These are phyloP conservation scores for Penicillium hesseltinei DNA, from an alignment of 2,329 filamentous ascomycete genomes.

Conservation along the genomic window DNA sequence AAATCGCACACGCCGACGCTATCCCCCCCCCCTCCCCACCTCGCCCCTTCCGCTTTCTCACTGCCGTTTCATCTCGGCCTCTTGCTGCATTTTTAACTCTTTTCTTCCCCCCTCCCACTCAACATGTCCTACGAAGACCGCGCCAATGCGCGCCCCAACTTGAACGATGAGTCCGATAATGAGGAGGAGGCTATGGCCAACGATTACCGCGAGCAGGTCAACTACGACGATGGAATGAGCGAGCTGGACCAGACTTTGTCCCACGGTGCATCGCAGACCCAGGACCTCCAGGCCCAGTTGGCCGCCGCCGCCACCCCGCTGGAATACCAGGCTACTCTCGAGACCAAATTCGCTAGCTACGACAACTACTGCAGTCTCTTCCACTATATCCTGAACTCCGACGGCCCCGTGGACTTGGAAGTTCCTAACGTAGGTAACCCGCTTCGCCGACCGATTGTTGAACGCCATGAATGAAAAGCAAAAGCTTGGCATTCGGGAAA, in stretches of 20 bases:
- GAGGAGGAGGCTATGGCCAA: slow-evolving; percentile 95
- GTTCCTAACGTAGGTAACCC: slow-evolving; percentile 77
- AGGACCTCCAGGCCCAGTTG: slow-evolving; percentile 91
- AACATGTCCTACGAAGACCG: slow-evolving; percentile 48
- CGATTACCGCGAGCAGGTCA: slow-evolving; percentile 94
- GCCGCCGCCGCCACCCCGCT: slow-evolving; percentile 89
- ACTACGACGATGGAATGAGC: slow-evolving; percentile 83
- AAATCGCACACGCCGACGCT: slow-evolving; percentile 41
- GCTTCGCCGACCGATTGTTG: slow-evolving; percentile 7
- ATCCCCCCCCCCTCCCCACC: slow-evolving; percentile 26
- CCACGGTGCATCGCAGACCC: slow-evolving; percentile 69
- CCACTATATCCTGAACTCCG: slow-evolving; percentile 98
- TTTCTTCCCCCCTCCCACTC: slow-evolving; percentile 20
- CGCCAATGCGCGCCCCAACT: slow-evolving; percentile 42
- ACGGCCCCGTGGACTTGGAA: slow-evolving; percentile 96
- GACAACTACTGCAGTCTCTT: slow-evolving; percentile 99
- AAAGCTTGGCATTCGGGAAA: slow-evolving; percentile 14
- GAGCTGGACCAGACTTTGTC: slow-evolving; percentile 74
- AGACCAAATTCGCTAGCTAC: slow-evolving; percentile 98
- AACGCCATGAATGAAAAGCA: slow-evolving; percentile 15
- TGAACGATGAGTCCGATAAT: slow-evolving; percentile 82
- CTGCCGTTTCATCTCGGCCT: slow-evolving; percentile 22
- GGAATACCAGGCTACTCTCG: slow-evolving; percentile 91
- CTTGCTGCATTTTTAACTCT: slow-evolving; percentile 10
- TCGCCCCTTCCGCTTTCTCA: slow-evolving; percentile 16